Evolutionary conservation across 805 yeast genomes (phyloP).

Genomic region (Candida sphagnicola): DNA sequence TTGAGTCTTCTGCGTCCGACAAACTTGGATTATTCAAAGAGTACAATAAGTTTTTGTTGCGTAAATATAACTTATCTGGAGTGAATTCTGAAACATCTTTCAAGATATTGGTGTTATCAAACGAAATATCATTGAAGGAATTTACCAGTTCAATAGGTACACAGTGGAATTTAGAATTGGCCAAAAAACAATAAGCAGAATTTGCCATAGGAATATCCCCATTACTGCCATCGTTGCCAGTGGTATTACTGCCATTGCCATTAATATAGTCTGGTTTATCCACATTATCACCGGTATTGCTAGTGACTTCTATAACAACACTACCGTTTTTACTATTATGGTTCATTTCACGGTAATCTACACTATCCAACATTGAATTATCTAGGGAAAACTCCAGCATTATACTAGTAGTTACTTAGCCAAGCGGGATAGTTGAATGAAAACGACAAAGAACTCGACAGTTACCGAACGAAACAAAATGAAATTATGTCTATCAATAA

Average conservation of each 20-base stretch:
- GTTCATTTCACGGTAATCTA: too few relatives aligned
- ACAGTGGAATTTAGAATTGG: constrained; percentile 22
- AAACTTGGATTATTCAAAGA: constrained; percentile 31
- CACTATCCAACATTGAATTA: too few relatives aligned
- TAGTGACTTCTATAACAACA: too few relatives aligned
- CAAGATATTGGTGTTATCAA: constrained; percentile 2
- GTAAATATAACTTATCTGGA: constrained; percentile 12
- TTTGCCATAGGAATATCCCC: constrained; percentile 2
- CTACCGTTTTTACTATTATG: too few relatives aligned
- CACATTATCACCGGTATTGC: too few relatives aligned
- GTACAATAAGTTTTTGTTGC: constrained; percentile 29
- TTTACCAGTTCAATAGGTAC: constrained; percentile 19
- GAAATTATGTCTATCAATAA: too few relatives aligned
- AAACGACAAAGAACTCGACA: background rate
- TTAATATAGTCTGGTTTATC: too few relatives aligned
- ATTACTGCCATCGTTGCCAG: background rate
- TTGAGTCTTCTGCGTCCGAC: constrained; percentile 27
- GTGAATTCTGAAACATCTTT: constrained; percentile 9
- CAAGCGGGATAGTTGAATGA: too few relatives aligned
- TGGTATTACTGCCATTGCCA: background rate
- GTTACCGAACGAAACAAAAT: background rate
- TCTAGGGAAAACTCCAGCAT: too few relatives aligned
- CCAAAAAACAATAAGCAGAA: constrained; percentile 27
- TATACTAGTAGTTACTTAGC: too few relatives aligned
- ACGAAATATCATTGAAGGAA: constrained; percentile 8